Evolutionary conservation across 441 rosid species (phyloP), one percentile per base, ranked within the genome.

Genomic region (Populus hybrid): DNA sequence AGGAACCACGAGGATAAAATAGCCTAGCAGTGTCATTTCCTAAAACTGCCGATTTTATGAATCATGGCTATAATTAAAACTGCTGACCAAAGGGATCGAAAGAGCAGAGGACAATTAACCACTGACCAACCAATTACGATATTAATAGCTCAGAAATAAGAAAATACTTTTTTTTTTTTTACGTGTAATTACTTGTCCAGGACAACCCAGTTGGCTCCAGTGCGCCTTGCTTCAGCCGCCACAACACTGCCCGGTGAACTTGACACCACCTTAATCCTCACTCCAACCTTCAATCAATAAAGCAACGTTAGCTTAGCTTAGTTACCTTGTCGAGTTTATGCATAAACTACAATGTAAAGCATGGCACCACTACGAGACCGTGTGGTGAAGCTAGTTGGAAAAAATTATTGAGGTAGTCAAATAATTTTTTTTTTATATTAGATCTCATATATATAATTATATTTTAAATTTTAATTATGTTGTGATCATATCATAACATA

Each of bases 111-210:
- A 34, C 36, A 36, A 3, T 18, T 20, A 2, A 67, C 11, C n/a
- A 35, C 23, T 36, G 74, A 68, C 85, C 82, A 83, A 69, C 81
- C 78, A 70, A 77, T 76, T 79, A 73, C 71, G 38, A 68, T 63
- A 72, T 71, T 65, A 76, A 76, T 70, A 82, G 85, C 67, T 84
- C 64, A 80, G 88, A 87, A 87, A 86, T 72, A 81, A 85, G 92
- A 87, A 89, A 90, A 87, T 88, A 89, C 92, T 71, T 88, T 88
- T 73, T 71, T 88, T 88, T 73, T 75, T 64, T 28, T 28, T 0
- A 84, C 80, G 85, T 77, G 78, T 82, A 87, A 87, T 91, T 91
- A 91, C 95, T 89, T 91, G 92, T 91, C 92, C 93, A 91, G 83
- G 83, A 91, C 78, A 85, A 91, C 89, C 95, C 95, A 91, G 87